These are phyloP conservation scores for Sanghuangporus weigelae DNA, from an alignment of 1,284 basidiomycete species.

Conservation along the genomic window DNA sequence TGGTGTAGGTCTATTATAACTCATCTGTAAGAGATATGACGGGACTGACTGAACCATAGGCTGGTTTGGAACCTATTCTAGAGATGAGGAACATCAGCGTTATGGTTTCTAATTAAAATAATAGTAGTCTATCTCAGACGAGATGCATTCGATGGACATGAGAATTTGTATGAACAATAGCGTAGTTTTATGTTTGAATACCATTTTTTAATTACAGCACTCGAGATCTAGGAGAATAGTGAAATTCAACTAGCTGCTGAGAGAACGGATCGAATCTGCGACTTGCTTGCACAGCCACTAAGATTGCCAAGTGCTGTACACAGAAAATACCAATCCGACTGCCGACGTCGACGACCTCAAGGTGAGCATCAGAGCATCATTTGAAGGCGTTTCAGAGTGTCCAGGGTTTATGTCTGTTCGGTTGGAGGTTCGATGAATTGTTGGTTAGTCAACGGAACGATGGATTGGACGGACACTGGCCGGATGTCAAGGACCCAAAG, in stretches of 20 bases:
- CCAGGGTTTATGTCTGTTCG: not conserved
- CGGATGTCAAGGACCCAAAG: not conserved
- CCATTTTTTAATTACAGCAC: too few species aligned
- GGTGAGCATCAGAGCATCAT: slow-evolving; percentile 13
- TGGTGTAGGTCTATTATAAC: slow-evolving; percentile 3
- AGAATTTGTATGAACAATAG: not conserved
- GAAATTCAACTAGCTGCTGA: not conserved
- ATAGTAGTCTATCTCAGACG: not conserved
- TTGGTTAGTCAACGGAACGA: not conserved
- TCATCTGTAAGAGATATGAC: not conserved
- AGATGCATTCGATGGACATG: not conserved
- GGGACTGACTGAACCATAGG: slow-evolving; percentile 1
- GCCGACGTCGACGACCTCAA: slow-evolving; percentile 13
- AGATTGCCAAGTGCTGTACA: not conserved
- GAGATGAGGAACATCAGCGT: slow-evolving; percentile 17
- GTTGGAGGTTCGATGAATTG: not conserved
- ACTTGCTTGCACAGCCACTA: not conserved
- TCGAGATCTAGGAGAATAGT: too few species aligned
- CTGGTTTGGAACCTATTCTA: slow-evolving; percentile 13
- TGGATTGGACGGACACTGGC: slow-evolving; percentile 5
- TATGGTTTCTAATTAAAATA: slow-evolving; percentile 6
- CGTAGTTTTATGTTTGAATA: too few species aligned
- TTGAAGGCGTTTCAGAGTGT: not conserved
- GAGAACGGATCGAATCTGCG: not conserved
- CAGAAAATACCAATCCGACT: slow-evolving; percentile 4